Percentiles rank a stretch among this genome's conserved stretches.
phyloP scores from a whole-genome alignment of 192 early-diverging fungal genomes.

The Geosiphon pyriformis region DNA sequence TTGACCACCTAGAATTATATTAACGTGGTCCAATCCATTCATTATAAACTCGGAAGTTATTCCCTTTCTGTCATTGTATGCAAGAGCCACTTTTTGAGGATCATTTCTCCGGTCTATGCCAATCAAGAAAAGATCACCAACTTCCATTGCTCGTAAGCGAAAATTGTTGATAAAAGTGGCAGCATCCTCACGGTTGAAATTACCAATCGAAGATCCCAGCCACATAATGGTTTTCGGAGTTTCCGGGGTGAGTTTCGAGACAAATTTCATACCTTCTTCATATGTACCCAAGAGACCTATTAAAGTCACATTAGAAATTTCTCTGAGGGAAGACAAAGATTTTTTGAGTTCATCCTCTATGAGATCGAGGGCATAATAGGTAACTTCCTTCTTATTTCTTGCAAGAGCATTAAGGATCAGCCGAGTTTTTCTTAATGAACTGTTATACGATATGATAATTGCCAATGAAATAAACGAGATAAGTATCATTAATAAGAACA shows the following conservation, averaged over 20 bases:
- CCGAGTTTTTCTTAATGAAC: slow-evolving; percentile 83
- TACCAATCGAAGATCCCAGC: slow-evolving; percentile 90
- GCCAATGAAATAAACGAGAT: slow-evolving; percentile 8
- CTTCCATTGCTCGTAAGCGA: slow-evolving; percentile 47
- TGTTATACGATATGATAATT: slow-evolving; percentile 22
- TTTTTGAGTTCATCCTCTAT: slow-evolving; percentile 69
- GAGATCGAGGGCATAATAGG: slow-evolving; percentile 89
- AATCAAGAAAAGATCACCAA: slow-evolving; percentile 73
- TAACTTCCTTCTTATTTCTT: slow-evolving; percentile 50
- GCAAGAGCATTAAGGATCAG: slow-evolving; percentile 74
- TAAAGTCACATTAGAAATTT: slow-evolving; percentile 63
- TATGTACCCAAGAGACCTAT: slow-evolving; percentile 85
- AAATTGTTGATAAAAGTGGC: slow-evolving; percentile 59
- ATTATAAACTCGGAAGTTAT: slow-evolving; percentile 78
- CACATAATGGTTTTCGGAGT: slow-evolving; percentile 73
- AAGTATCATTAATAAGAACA: neutral
- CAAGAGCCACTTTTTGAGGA: slow-evolving; percentile 57
- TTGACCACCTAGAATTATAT: slow-evolving; percentile 53
- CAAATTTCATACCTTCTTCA: slow-evolving; percentile 70
- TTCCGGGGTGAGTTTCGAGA: slow-evolving; percentile 44
- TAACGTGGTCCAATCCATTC: slow-evolving; percentile 77
- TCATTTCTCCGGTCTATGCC: slow-evolving; percentile 84
- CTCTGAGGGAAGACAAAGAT: slow-evolving; percentile 62
- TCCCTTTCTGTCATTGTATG: slow-evolving; percentile 81
- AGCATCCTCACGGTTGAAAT: slow-evolving; percentile 60